Base-by-base conservation (phyloP, 2,329 filamentous ascomycete genomes). In the Penicillium sp. region DNA sequence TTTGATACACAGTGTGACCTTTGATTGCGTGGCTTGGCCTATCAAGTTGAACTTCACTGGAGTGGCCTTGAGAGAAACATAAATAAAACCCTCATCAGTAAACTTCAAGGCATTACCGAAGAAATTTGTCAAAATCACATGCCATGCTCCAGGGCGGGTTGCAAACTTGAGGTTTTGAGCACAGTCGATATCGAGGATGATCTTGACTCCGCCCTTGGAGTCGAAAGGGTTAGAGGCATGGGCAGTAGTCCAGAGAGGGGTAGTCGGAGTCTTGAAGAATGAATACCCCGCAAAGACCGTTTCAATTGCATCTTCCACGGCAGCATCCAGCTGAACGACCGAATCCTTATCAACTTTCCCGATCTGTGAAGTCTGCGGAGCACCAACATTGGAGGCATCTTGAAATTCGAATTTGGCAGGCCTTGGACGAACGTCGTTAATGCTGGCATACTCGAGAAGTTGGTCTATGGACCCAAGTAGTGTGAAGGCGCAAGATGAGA, bases 391-490 rank as follows among this genome's bases (percentile, higher is more conserved):
- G 33, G 48, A 19, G 24, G 16, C 27, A n/a, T 14, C 3, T 11
- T 21, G 27, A 8, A 8, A n/a, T 45, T 43, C 14, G 3, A n/a
- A 31, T 22, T 39, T 37, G 21, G n/a, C 26, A 19, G 52, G 19
- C 19, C 41, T 55, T 5, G 48, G 29, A 31, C 24, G 52, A 39
- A 58, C 43, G 39, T 62, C 60, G n/a, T 67, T 67, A 19, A 68
- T 67, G 26, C 63, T 63, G 10, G 65, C 58, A 48, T 60, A 64
- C 11, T 70, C 68, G 0, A 72, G 63, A 19, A 74, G 61, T 29
- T 73, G 66, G 31, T 73, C 69, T 16, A 78, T 68, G 0, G 74
- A 76, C 31, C 76, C 74, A 1, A 77, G 64, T 1, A 78, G 58
- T 1, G 75, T 77, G n/a, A 69, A 68, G 1, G 73, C 74, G 48